phyloP scores from a whole-genome alignment of 2,329 filamentous ascomycete genomes.

The Volutella citrinella region DNA sequence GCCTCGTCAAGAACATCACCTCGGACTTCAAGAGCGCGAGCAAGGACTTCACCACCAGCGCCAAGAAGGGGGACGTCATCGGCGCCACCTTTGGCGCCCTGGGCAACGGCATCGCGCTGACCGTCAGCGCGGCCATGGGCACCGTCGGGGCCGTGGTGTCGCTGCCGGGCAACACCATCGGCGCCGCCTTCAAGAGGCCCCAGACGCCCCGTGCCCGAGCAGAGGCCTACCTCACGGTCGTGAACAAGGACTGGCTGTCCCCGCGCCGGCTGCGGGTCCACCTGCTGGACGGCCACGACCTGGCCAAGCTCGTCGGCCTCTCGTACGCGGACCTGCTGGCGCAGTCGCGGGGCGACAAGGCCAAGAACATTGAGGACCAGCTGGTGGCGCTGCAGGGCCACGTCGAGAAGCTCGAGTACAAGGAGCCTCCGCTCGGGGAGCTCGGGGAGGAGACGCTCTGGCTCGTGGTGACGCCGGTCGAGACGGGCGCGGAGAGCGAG shows the following conservation, averaged over 20 bases:
- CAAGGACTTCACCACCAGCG: conserved; percentile 31
- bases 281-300: conserved; percentile 32
- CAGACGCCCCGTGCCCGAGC: conserved; percentile 41
- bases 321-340: conserved; percentile 39
- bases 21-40: conserved; percentile 36
- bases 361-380: conserved; percentile 15
- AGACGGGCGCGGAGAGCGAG: no score
- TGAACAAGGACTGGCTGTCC: conserved; percentile 42
- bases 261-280: conserved; percentile 35
- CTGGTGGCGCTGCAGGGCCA: conserved; percentile 24
- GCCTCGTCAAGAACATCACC: conserved; percentile 34
- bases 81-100: conserved; percentile 36
- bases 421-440: conserved; percentile 21
- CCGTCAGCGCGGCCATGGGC: conserved; percentile 35
- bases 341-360: conserved; percentile 25
- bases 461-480: conserved; percentile 30
- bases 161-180: conserved; percentile 33
- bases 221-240: conserved; percentile 38
- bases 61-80: conserved; percentile 38
- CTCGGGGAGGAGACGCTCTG: conserved; percentile 31
- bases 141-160: conserved; percentile 31
- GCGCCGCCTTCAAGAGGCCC: conserved; percentile 35
- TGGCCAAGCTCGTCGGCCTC: conserved; percentile 25
- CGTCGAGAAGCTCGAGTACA: conserved; percentile 28
- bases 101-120: conserved; percentile 36